Percentiles rank a stretch among this genome's conserved stretches.
Evolutionary conservation across 2,329 filamentous ascomycete genomes (phyloP).

Genomic region (Aspergillus pseudonomiae): DNA sequence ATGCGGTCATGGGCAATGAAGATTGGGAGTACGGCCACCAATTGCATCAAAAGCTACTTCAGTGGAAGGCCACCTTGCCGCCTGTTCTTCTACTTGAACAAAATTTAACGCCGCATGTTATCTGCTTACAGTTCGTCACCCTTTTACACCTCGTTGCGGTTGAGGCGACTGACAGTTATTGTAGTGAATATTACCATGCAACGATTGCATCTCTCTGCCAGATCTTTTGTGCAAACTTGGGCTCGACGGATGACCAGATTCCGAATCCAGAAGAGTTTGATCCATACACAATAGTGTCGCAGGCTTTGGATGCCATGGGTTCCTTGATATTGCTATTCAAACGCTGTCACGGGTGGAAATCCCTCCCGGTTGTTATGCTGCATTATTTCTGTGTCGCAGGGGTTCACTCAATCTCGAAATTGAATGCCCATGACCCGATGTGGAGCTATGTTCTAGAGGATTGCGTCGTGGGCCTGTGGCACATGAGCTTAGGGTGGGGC

Average conservation of each 20-base stretch:
- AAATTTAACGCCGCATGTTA: conserved; percentile 22
- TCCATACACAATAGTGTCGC: conserved; percentile 12
- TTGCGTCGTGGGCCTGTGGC: conserved; percentile 28
- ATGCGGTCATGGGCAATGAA: not conserved
- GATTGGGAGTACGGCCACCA: conserved; percentile 20
- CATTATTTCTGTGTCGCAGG: conserved; percentile 29
- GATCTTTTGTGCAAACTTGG: conserved; percentile 15
- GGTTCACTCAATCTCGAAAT: conserved; percentile 22
- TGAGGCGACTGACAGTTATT: not conserved
- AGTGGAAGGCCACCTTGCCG: conserved; percentile 19
- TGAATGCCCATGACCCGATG: conserved; percentile 18
- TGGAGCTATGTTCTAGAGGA: conserved; percentile 26
- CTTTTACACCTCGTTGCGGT: not conserved
- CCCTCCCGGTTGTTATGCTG: conserved; percentile 28
- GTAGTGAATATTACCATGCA: conserved; percentile 24
- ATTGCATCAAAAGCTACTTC: conserved; percentile 13
- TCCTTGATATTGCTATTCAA: conserved; percentile 26
- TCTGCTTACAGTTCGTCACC: conserved; percentile 23
- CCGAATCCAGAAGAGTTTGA: conserved; percentile 8
- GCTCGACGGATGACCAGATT: not conserved
- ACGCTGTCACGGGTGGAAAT: conserved; percentile 26
- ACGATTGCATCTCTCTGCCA: conserved; percentile 22
- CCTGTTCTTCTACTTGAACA: conserved; percentile 13
- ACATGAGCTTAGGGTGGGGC: conserved; percentile 30
- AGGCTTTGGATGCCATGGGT: conserved; percentile 22